A percentile compares a stretch with the other conserved stretches of the same genome.
phyloP scores from a whole-genome alignment of 2,329 filamentous ascomycete genomes.

The Fusarium protoensiforme region DNA sequence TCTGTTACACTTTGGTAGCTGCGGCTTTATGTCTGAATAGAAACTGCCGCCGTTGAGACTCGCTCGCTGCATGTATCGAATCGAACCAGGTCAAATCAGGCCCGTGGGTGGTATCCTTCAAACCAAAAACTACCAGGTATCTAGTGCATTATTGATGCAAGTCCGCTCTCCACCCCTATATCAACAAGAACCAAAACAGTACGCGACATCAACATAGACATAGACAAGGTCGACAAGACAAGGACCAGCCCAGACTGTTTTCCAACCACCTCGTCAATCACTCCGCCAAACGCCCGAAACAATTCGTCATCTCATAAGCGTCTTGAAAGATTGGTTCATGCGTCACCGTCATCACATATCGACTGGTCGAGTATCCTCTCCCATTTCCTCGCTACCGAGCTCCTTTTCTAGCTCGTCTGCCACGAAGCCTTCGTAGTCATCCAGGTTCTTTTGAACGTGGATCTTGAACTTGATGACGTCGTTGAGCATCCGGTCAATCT shows the following conservation, averaged over 20 bases:
- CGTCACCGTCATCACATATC: conserved; percentile 47
- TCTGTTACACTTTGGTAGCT: neutral
- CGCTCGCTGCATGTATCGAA: conserved; percentile 1
- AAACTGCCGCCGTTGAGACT: neutral
- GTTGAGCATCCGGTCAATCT: conserved; percentile 95
- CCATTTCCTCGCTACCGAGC: conserved; percentile 71
- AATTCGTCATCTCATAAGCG: conserved; percentile 39
- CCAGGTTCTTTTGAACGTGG: conserved; percentile 90
- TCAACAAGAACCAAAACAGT: conserved; percentile 14
- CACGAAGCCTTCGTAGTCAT: conserved; percentile 94
- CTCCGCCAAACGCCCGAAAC: conserved; percentile 32
- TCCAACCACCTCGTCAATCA: conserved; percentile 14
- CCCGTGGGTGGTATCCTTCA: conserved; percentile 29
- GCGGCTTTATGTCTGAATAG: neutral
- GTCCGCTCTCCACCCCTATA: conserved; percentile 14
- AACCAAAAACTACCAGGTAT: conserved; percentile 37
- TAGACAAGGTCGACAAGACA: conserved; percentile 8
- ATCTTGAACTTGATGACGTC: conserved; percentile 99
- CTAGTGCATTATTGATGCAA: conserved; percentile 19
- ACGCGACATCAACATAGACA: neutral
- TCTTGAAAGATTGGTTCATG: conserved; percentile 32
- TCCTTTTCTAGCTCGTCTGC: conserved; percentile 92
- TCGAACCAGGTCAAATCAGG: conserved; percentile 1
- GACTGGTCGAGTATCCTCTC: conserved; percentile 64
- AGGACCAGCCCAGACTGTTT: conserved; percentile 16